These are phyloP conservation scores for Cyberlindnera maritima DNA, from an alignment of 805 yeast species.

Conservation along the genomic window DNA sequence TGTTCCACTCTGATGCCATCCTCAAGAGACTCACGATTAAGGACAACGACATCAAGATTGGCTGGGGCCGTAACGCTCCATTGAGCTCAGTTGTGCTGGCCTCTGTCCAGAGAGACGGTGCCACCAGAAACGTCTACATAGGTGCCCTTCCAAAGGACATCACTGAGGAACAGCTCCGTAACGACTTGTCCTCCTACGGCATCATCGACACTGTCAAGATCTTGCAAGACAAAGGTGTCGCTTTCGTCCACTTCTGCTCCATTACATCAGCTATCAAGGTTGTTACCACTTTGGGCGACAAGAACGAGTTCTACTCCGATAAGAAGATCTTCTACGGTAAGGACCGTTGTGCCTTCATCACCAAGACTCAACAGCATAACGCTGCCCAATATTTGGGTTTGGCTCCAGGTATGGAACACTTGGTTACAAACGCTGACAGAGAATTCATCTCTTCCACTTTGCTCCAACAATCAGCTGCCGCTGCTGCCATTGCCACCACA, in stretches of 20 bases:
- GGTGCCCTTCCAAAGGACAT: constrained; percentile 71
- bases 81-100: constrained; percentile 72
- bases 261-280: constrained; percentile 84
- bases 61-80: constrained; percentile 87
- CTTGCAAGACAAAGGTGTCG: constrained; percentile 76
- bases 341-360: constrained; percentile 91
- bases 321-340: constrained; percentile 88
- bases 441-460: constrained; percentile 64
- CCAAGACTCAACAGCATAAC: constrained; percentile 93
- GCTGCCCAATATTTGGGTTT: constrained; percentile 94
- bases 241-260: constrained; percentile 87
- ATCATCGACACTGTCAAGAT: constrained; percentile 82
- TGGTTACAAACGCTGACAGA: constrained; percentile 65
- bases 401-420: constrained; percentile 84
- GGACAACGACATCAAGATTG: constrained; percentile 79
- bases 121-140: constrained; percentile 90
- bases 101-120: constrained; percentile 80
- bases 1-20: constrained; percentile 92
- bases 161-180: constrained; percentile 62
- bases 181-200: constrained; percentile 74
- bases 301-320: constrained; percentile 64
- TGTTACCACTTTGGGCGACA: constrained; percentile 68
- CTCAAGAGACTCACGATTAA: constrained; percentile 77
- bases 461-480: constrained; percentile 93
- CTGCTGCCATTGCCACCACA: constrained; percentile 93